These are phyloP conservation scores for Plasmodium yoelii DNA, from an alignment of 169 alveolate species.

Conservation along the genomic window DNA sequence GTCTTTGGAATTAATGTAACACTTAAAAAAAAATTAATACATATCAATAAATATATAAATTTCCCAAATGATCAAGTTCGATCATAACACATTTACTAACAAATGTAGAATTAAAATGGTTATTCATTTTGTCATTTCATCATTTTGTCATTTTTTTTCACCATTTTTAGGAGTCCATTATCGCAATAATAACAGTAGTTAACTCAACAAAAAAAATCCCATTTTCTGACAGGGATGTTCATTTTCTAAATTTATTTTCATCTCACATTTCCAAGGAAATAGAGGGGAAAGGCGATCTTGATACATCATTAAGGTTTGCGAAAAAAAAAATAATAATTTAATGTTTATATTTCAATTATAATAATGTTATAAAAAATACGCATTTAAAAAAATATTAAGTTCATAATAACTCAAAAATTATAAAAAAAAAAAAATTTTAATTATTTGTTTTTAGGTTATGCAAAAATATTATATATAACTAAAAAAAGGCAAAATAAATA, in stretches of 20 bases:
- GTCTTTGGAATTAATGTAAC: slow-evolving; percentile 35
- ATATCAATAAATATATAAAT: not conserved
- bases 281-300: slow-evolving; percentile 10
- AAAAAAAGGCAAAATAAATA: slow-evolving; percentile 2
- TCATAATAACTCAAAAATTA: not conserved
- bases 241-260: slow-evolving; percentile 31
- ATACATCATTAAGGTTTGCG: slow-evolving; percentile 14
- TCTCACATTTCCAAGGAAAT: slow-evolving; percentile 45
- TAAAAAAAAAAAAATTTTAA: slow-evolving; percentile 4
- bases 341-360: not conserved
- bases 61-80: not conserved
- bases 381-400: not conserved
- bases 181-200: slow-evolving; percentile 25
- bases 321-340: not conserved
- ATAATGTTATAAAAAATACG: not conserved
- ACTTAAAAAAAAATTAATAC: not conserved
- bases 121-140: too few species aligned
- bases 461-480: slow-evolving; percentile 50
- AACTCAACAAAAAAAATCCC: slow-evolving; percentile 19
- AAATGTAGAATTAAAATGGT: too few species aligned
- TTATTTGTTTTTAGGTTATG: slow-evolving; percentile 52
- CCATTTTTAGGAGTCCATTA: slow-evolving; percentile 18
- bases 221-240: slow-evolving; percentile 35
- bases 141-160: slow-evolving; percentile 2
- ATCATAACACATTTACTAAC: too few species aligned